These are phyloP conservation scores for Talinum fruticosum DNA, from an alignment of 148 eudicot genomes.

Conservation along the genomic window DNA sequence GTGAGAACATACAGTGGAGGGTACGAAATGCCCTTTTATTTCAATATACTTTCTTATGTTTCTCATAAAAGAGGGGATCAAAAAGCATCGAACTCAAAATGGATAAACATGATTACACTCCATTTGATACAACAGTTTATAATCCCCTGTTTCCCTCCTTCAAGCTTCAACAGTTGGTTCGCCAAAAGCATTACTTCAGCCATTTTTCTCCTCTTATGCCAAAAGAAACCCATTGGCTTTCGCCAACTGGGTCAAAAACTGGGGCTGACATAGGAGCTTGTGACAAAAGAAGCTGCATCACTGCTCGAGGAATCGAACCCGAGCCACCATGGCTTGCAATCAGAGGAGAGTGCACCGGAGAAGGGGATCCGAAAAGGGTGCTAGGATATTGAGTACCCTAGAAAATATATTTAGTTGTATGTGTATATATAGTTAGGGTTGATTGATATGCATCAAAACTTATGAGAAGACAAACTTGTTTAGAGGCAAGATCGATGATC, in stretches of 20 bases:
- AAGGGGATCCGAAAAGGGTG: slow-evolving; percentile 11
- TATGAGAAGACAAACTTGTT: slow-evolving; percentile 3
- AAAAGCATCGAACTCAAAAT: slow-evolving; percentile 6
- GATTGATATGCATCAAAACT: background rate
- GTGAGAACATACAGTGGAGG: background rate
- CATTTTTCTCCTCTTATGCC: slow-evolving; percentile 20
- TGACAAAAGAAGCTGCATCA: slow-evolving; percentile 26
- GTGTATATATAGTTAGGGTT: slow-evolving; percentile 7
- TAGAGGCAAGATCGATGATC: background rate
- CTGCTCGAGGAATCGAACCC: slow-evolving; percentile 10
- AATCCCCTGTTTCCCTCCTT: background rate
- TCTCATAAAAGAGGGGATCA: slow-evolving; percentile 1
- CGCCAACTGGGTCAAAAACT: slow-evolving; percentile 28
- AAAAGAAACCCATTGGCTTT: slow-evolving; percentile 24
- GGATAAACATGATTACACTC: background rate
- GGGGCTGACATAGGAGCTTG: slow-evolving; percentile 23
- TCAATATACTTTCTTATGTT: background rate
- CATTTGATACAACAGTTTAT: slow-evolving; percentile 11
- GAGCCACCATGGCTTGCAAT: background rate
- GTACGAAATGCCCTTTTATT: background rate
- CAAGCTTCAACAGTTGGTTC: slow-evolving; percentile 16
- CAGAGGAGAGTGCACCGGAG: background rate
- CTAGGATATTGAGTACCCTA: slow-evolving; percentile 13
- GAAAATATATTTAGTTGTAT: slow-evolving; percentile 10
- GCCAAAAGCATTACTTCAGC: slow-evolving; percentile 22